Evolutionary conservation across 192 early-diverging fungal genomes (phyloP), one percentile per base, ranked within the genome.

Genomic region (Backusella luteola): DNA sequence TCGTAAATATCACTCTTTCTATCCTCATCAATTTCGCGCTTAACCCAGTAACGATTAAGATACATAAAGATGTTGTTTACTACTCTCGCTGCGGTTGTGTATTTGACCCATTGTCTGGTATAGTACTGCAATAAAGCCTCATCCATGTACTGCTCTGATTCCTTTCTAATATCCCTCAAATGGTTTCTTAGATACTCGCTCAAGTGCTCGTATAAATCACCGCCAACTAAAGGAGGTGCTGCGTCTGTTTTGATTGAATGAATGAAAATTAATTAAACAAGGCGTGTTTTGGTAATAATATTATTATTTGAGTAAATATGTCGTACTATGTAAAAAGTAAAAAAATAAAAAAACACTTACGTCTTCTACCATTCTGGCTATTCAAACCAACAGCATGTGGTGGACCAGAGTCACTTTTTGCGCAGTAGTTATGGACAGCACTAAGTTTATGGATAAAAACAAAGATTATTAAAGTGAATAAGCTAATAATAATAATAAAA

Each of bases 21-120:
- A 32, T 95, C 94, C 76, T 99, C 98, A 56, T 97, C 96, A 67
- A 96, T 93, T 85, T 97, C 95, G 78, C 98, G 88, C 85, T 94
- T 96, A 69, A 98, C 94, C 98, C 98, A 99, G 80, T 96, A 94
- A 41, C 96, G 91, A 85, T 99, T 99, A 68, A 99, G 87, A 81
- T 99, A 99, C 15, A 87, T 85, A 79, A 98, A 98, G 71, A 97
- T 87, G 81, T 98, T 94, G 85, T 98, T 90, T 67, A 98, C 91
- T 75, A 89, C 91, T 67, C 87, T 87, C 26, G 94, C 89, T 7
- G 95, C 93, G 17, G 89, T 87, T 14, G 95, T 97, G 77, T 93
- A 99, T 80, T 93, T 89, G 39, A 84, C 85, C 98, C 98, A 99
- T 79, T 97, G 90, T 66, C 83, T 84, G 67, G 93, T 95, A 84